Evolutionary conservation across 2,329 filamentous ascomycete genomes (phyloP), one percentile per base, ranked within the genome.

Genomic region (Calonectria honghensis): DNA sequence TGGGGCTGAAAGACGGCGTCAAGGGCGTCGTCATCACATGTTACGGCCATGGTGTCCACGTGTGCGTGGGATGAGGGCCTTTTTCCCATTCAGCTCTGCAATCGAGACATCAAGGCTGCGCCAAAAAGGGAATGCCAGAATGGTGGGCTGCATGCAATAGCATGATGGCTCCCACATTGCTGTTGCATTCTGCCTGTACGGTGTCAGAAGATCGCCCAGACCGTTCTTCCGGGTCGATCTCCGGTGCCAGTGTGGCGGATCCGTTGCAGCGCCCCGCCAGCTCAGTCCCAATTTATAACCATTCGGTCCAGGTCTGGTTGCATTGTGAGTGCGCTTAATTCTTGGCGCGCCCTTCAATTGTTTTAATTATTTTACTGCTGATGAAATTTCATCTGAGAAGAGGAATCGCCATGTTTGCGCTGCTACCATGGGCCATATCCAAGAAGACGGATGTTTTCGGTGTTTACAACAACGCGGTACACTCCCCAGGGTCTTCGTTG

Each of bases 171-270:
- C 37, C 57, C 57, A 41, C 57, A 10, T 9, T 35, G 41, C 31
- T 24, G 57, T 61, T 35, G 24, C 57, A 61, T 61, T 24, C 14
- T 61, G 35, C 57, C 35, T 39, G 29, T 61, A 16, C 57, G 57
- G 35, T 61, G 35, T 61, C 35, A 61, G 35, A 61, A 9, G 57
- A 61, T 61, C 57, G 57, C 57, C 35, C 35, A 61, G 57, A 61
- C 57, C 57, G 35, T 61, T 61, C 35, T 24, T 61, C 57, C 57
- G 57, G 57, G 57, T 61, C 57, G 57, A 61, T 61, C 57, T 61
- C 57, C 57, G 57, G 57, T 41, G 57, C 57, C 57, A 61, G 35
- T 35, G 57, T 29, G 35, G 57, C 57, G 57, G 57, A 61, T 61
- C 32, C n/a, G 35, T 27, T 61, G 57, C 57, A 41, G 35, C 14